Percentiles rank a stretch among this genome's conserved stretches.
These are phyloP conservation scores for Cercospora berteroae DNA, from an alignment of 2,329 filamentous ascomycete species.

Conservation along the genomic window DNA sequence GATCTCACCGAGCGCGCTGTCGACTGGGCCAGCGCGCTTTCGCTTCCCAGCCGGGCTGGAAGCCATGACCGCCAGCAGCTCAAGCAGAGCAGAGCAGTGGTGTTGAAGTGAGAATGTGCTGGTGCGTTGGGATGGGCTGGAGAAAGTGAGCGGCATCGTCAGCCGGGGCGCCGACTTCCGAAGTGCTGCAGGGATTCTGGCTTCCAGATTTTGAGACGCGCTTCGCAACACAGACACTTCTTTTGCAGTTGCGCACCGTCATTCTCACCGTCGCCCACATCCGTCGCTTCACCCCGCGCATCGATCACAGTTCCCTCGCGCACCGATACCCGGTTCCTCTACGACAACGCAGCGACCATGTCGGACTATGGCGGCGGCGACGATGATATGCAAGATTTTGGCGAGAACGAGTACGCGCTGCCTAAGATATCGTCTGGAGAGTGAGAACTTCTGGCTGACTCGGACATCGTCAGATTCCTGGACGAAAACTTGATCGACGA, in stretches of 20 bases:
- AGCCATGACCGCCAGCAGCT: slow-evolving; percentile 2
- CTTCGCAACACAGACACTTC: not conserved
- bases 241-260: not conserved
- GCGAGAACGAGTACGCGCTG: slow-evolving; percentile 32
- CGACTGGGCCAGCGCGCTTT: slow-evolving; percentile 13
- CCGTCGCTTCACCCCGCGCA: not conserved
- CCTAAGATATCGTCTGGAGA: not conserved
- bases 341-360: slow-evolving; percentile 33
- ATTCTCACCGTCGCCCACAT: not conserved
- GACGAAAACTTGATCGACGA: slow-evolving; percentile 42
- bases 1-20: slow-evolving; percentile 13
- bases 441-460: slow-evolving; percentile 3
- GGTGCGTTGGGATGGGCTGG: not conserved
- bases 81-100: not conserved
- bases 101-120: not conserved
- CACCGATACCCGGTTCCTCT: not conserved
- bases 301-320: not conserved
- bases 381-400: slow-evolving; percentile 39
- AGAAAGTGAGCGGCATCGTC: not conserved
- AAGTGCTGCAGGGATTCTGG: not conserved
- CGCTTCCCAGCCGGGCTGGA: slow-evolving; percentile 14
- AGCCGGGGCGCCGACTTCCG: not conserved
- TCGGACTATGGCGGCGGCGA: slow-evolving; percentile 49
- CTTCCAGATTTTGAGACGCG: not conserved
- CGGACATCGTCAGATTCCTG: slow-evolving; percentile 31